Evolutionary conservation across 2,329 filamentous ascomycete species (phyloP).

Genomic region (Nothophoma quercina): DNA sequence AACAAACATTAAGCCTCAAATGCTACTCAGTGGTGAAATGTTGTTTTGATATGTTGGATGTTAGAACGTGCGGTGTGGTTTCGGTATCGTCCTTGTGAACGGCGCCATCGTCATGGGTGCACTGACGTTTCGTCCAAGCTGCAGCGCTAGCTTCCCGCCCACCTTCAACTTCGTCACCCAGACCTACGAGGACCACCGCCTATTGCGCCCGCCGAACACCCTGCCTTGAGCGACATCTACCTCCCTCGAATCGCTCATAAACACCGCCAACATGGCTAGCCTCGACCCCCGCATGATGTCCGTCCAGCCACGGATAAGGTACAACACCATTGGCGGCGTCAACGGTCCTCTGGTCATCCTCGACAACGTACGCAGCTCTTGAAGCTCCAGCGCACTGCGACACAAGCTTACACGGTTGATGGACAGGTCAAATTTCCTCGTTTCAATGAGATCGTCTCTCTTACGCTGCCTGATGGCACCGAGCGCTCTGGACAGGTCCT

Average conservation of each 20-base stretch:
- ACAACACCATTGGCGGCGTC: conserved; percentile 98
- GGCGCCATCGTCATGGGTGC: conserved; percentile 16
- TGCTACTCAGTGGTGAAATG: not conserved
- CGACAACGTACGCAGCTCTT: conserved; percentile 76
- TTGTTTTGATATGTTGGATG: not conserved
- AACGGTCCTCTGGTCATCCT: conserved; percentile 98
- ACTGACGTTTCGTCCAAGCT: conserved; percentile 11
- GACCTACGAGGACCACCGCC: conserved; percentile 29
- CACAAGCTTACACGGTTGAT: conserved; percentile 31
- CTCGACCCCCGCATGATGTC: conserved; percentile 61
- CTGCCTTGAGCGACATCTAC: conserved; percentile 27
- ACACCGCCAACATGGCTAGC: conserved; percentile 45
- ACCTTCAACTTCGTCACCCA: conserved; percentile 30
- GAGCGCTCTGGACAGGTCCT: conserved; percentile 94
- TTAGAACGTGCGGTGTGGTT: not conserved
- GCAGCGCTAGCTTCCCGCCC: conserved; percentile 28
- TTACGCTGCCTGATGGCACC: conserved; percentile 95
- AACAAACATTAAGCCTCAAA: too few relatives aligned
- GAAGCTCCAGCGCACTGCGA: conserved; percentile 3
- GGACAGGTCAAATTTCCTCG: conserved; percentile 91
- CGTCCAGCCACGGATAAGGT: conserved; percentile 78
- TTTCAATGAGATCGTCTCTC: conserved; percentile 96
- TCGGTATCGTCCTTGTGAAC: conserved; percentile 1
- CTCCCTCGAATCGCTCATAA: conserved; percentile 26
- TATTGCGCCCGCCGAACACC: conserved; percentile 17